These are phyloP conservation scores for Linanthus parryae DNA, from an alignment of 148 eudicot species.

Conservation along the genomic window DNA sequence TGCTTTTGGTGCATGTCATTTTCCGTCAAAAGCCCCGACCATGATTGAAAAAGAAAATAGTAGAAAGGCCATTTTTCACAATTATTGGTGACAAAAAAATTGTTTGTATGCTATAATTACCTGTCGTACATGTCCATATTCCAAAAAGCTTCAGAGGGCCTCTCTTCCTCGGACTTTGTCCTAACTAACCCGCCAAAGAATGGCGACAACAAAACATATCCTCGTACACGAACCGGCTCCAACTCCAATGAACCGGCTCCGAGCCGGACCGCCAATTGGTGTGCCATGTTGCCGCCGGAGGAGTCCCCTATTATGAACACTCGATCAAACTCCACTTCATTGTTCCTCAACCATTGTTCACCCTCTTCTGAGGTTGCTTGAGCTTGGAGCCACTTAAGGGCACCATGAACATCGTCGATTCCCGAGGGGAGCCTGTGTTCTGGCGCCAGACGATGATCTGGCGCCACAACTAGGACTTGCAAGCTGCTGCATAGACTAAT, in stretches of 20 bases:
- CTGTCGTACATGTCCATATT: constrained; percentile 54
- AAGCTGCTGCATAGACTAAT: constrained; percentile 45
- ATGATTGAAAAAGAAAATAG: too few species aligned
- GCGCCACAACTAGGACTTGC: constrained; percentile 51
- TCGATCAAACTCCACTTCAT: constrained; percentile 38
- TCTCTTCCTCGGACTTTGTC: constrained; percentile 59
- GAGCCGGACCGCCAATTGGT: constrained; percentile 52
- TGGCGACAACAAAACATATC: constrained; percentile 60
- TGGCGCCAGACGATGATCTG: constrained; percentile 70
- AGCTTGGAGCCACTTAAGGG: constrained; percentile 45
- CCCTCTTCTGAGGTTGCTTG: constrained; percentile 22
- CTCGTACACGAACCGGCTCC: constrained; percentile 37
- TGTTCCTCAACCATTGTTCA: constrained; percentile 17
- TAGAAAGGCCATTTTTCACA: too few species aligned
- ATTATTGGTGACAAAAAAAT: too few species aligned
- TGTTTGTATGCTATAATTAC: constrained; percentile 18
- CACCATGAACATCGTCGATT: constrained; percentile 38
- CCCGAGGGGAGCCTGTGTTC: constrained; percentile 78
- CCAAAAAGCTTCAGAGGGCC: constrained; percentile 36
- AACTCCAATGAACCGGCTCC: constrained; percentile 35
- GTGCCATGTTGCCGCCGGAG: constrained; percentile 82
- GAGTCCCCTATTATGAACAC: constrained; percentile 70
- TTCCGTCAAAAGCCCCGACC: too few species aligned
- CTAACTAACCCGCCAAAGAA: constrained; percentile 60
- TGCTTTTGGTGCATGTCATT: too few species aligned